Evolutionary conservation across 352 stramenopile genomes (phyloP), one percentile per base, ranked within the genome.

Genomic region (Pythium aristosporum): DNA sequence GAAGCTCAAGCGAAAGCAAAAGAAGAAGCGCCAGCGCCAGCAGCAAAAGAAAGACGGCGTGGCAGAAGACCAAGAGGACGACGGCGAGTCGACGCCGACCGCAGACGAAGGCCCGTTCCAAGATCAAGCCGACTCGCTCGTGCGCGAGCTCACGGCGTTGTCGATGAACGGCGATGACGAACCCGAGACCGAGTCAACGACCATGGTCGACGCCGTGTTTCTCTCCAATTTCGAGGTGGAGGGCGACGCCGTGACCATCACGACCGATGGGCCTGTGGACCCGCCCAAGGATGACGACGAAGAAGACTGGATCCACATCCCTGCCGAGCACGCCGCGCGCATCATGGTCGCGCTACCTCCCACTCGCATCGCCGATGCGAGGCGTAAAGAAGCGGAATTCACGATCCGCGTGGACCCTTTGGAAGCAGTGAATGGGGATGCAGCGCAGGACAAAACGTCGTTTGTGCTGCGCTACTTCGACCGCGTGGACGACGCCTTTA

Each of bases 1-100:
- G 68, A 90, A 88, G 56, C 74, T 99, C 34, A 98, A 96, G 72
- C 96, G 97, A 61, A 92, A 93, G 69, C 79, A 98, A 13, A 98
- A 96, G 70, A 97, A 97, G 61, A 92, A 93, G 69, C 81, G 98
- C 8, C 98, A 69, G 47, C 59, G 60, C 62, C 96, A 98, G 62
- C 74, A 91, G 16, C 91, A 98, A 77, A 98, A 98, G 61, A 94
- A 91, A 50, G 74, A 85, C 56, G 64, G 76, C 62, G 63, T 5
- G 25, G 25, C 25, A 5, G 25, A 56, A 15, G 68, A 65, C 7
- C 36, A 64, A 1, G 53, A 61, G 11, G 57, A 49, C 20, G 47
- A 52, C 10, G 54, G 70, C 10, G 61, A 71, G 15, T 49, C 7
- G 48, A 50, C 15, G 21, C 12, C 58, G 2, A 44, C 32, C 21